Conservation (phyloP, 2,329 filamentous ascomycete species). For the Pleurostoma richardsiae region DNA sequence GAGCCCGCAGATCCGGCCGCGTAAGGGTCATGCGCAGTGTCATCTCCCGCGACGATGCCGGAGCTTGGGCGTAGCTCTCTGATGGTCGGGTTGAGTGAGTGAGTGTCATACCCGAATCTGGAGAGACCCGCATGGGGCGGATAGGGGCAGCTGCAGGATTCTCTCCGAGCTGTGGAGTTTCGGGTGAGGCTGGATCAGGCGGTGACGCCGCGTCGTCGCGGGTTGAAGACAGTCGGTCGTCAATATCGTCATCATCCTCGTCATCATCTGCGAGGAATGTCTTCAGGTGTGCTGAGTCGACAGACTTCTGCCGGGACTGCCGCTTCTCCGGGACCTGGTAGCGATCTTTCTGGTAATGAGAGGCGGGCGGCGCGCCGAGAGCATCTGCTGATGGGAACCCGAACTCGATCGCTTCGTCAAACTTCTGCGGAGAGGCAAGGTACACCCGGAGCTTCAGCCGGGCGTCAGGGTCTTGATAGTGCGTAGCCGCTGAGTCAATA, state of each 20-base stretch:
- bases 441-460: constrained; percentile 81
- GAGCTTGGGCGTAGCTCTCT: constrained; percentile 40
- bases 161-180: constrained; percentile 47
- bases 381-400: constrained; percentile 70
- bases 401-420: constrained; percentile 91
- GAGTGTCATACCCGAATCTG: constrained; percentile 9
- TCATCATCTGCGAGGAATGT: constrained; percentile 43
- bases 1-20: constrained; percentile 74
- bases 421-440: constrained; percentile 85
- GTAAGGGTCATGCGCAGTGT: constrained; percentile 95
- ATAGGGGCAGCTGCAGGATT: constrained; percentile 14
- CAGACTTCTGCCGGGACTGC: constrained; percentile 18
- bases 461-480: constrained; percentile 88
- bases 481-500: constrained; percentile 68
- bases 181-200: constrained; percentile 54
- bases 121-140: constrained; percentile 21
- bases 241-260: constrained; percentile 43
- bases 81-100: constrained; percentile 23
- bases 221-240: constrained; percentile 26
- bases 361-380: constrained; percentile 21
- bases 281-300: constrained; percentile 44
- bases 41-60: constrained; percentile 73
- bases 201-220: constrained; percentile 52
- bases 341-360: background rate
- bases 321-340: constrained; percentile 12